Conservation (phyloP, 2,329 filamentous ascomycete species). For the Lizonia empirigonia region DNA sequence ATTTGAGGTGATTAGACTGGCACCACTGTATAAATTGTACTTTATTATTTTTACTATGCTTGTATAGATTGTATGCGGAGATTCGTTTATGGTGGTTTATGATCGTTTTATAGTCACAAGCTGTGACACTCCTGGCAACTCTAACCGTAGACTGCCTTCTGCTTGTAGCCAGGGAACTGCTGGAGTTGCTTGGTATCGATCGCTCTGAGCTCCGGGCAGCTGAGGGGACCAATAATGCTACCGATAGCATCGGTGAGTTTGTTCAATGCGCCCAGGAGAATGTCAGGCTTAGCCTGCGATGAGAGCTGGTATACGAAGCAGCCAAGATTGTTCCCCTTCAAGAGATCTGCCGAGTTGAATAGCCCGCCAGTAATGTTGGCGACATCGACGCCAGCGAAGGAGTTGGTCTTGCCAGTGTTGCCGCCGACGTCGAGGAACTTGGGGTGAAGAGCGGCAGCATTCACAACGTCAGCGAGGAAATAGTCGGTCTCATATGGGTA, state of each 20-base stretch:
- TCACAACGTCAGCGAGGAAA: slow-evolving; percentile 27
- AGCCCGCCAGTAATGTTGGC: slow-evolving; percentile 23
- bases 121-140: not conserved
- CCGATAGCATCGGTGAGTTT: slow-evolving; percentile 23
- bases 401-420: slow-evolving; percentile 31
- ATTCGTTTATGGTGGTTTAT: not conserved
- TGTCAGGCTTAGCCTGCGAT: slow-evolving; percentile 30
- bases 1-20: no score
- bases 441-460: slow-evolving; percentile 27
- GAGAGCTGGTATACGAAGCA: slow-evolving; percentile 27
- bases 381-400: slow-evolving; percentile 28
- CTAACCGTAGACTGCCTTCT: slow-evolving; percentile 24
- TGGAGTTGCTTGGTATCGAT: slow-evolving; percentile 23
- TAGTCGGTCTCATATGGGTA: slow-evolving; percentile 30
- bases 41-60: no score
- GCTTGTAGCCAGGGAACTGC: slow-evolving; percentile 29
- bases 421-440: slow-evolving; percentile 32
- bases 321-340: slow-evolving; percentile 24
- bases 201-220: slow-evolving; percentile 24
- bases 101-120: not conserved
- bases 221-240: slow-evolving; percentile 18
- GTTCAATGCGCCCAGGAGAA: slow-evolving; percentile 21
- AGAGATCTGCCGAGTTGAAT: slow-evolving; percentile 20
- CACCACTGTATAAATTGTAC: no score
- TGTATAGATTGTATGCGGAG: no score